Base-by-base conservation (phyloP, 140 eudicot species). In the Erigeron philadelphicus region DNA sequence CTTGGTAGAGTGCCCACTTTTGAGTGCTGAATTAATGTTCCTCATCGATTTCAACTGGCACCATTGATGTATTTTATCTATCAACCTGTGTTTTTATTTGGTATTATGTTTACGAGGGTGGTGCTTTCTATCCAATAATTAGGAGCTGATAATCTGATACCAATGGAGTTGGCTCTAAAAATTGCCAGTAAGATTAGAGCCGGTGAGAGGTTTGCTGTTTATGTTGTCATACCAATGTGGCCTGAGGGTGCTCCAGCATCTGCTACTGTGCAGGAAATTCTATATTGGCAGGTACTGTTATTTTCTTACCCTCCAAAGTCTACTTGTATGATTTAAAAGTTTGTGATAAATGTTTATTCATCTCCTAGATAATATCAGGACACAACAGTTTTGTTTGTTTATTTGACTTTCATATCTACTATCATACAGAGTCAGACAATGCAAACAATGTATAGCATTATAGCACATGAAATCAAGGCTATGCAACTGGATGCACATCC, bases 101-200 rank as follows among this genome's bases (percentile, higher is more conserved):
- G 64, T 71, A 55, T 44, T 59, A 65, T 58, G 35, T 73, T 59
- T 68, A 57, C 61, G 63, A 72, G 60, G 56, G 13, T 76, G 72
- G 61, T 71, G 52, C 7, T 52, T 50, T 55, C 58, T 72, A 66
- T 43, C 66, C 38, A n/a, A 48, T 74, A 18, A 67, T 64, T 82
- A 93, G 98, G 98, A 61, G 98, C 96, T 80, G 98, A 93, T 75
- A 91, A 93, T 84, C 67, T 89, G 48, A 84, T 93, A 61, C 98
- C 98, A 12, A 93, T 93, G 98, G 98, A 93, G 83, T 83, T 93
- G 82, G 93, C 96, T 38, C 70, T 86, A 63, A 93, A 93, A 82
- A 89, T 93, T 61, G 84, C 75, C 19, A 93, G 96, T 78, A 93
- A 93, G 80, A 89, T 93, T 56, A 84, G 84, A 85, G 87, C 96